Percentiles rank a stretch among this genome's conserved stretches.
Evolutionary conservation across 2,329 filamentous ascomycete genomes (phyloP).

Genomic region (Arthrocladium fulminans): DNA sequence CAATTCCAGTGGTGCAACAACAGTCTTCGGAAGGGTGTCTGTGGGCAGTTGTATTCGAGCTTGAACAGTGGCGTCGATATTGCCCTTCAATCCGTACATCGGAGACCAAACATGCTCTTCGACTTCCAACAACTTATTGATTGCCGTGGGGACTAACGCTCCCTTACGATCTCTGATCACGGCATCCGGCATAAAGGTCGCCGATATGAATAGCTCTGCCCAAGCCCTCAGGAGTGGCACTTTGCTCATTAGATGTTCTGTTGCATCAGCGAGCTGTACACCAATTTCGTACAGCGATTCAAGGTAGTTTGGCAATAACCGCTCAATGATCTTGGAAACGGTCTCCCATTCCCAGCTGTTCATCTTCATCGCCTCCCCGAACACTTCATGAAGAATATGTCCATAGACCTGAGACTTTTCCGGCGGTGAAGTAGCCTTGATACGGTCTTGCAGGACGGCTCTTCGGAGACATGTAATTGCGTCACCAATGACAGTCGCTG

Average conservation of each 20-base stretch:
- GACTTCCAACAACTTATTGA: constrained; percentile 89
- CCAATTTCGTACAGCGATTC: constrained; percentile 86
- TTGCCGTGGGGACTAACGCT: constrained; percentile 67
- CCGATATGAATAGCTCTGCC: constrained; percentile 71
- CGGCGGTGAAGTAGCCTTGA: constrained; percentile 79
- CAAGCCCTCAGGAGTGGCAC: constrained; percentile 72
- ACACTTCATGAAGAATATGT: constrained; percentile 87
- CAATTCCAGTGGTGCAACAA: constrained; percentile 88
- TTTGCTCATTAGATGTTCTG: constrained; percentile 73
- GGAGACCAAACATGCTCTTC: constrained; percentile 98
- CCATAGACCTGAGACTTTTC: constrained; percentile 81
- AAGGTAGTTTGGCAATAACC: constrained; percentile 64
- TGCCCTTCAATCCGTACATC: constrained; percentile 93
- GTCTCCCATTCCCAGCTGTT: constrained; percentile 72
- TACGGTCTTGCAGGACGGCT: constrained; percentile 85
- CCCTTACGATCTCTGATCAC: constrained; percentile 71
- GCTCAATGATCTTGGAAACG: constrained; percentile 57
- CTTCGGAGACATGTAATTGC: constrained; percentile 66
- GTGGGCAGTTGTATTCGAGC: constrained; percentile 66
- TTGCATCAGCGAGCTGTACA: constrained; percentile 61
- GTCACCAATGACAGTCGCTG: constrained; percentile 90
- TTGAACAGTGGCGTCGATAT: constrained; percentile 94
- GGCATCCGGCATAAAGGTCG: constrained; percentile 60
- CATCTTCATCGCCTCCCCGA: constrained; percentile 76
- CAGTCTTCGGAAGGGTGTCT: constrained; percentile 46